phyloP scores from a whole-genome alignment of 2,329 filamentous ascomycete species.

The Albifimbria verrucaria region DNA sequence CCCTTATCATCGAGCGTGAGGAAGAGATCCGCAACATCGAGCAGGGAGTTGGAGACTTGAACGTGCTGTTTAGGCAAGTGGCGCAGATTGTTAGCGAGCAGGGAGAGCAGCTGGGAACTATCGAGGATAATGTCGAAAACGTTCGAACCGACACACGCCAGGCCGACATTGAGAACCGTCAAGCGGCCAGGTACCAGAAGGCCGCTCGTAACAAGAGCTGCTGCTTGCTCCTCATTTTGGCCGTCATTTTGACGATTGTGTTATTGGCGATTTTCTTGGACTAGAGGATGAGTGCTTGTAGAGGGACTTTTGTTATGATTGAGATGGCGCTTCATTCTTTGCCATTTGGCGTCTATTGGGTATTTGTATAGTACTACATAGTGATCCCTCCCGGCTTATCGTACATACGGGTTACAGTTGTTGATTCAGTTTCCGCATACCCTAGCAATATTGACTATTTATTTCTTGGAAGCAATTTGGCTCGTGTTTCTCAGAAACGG shows the following conservation, averaged over 20 bases:
- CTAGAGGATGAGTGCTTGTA: constrained; percentile 29
- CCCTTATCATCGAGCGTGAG: constrained; percentile 92
- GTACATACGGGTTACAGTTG: too few relatives aligned
- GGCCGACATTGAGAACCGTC: constrained; percentile 80
- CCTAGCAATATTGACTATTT: too few relatives aligned
- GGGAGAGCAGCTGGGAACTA: constrained; percentile 82
- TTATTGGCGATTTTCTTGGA: constrained; percentile 81
- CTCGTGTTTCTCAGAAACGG: neutral
- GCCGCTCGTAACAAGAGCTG: constrained; percentile 93
- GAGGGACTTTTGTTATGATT: constrained; percentile 7
- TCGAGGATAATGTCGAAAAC: constrained; percentile 82
- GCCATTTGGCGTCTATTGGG: constrained; percentile 20
- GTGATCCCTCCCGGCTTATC: constrained; percentile 13
- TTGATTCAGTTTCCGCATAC: too few relatives aligned
- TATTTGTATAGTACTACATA: constrained; percentile 19
- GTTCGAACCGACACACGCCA: constrained; percentile 78
- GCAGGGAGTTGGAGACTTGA: constrained; percentile 90
- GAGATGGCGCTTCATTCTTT: constrained; percentile 10
- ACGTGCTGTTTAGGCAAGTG: constrained; percentile 96
- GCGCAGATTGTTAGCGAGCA: constrained; percentile 95
- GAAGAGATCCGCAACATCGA: constrained; percentile 97
- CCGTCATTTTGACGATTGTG: constrained; percentile 85
- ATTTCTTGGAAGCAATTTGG: too few relatives aligned
- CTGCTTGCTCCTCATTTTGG: constrained; percentile 83
- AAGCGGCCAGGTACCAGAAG: constrained; percentile 90